Evolutionary conservation across 2,329 filamentous ascomycete species (phyloP).

Genomic region (Colletotrichum cuscutae): DNA sequence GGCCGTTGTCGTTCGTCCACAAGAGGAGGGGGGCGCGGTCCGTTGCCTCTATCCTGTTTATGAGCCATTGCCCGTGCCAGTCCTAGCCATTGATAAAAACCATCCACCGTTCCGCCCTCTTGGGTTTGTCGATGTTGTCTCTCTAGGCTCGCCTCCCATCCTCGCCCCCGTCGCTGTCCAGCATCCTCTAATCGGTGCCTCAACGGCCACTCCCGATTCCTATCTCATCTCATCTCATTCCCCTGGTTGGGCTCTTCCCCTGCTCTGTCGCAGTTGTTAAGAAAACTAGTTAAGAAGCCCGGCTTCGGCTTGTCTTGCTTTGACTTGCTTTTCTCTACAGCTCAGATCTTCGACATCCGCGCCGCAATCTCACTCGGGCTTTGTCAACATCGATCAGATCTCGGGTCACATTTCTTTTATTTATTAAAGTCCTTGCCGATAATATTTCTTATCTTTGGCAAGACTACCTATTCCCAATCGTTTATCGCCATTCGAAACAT

Average conservation of each 20-base stretch:
- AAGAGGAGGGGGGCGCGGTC: not conserved
- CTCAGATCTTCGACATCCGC: slow-evolving; percentile 3
- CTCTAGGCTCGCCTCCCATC: slow-evolving; percentile 14
- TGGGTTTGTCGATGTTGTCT: not conserved
- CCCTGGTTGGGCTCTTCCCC: not conserved
- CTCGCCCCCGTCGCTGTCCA: not conserved
- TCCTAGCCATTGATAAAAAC: slow-evolving; percentile 28
- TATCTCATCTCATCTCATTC: not conserved
- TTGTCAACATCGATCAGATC: not conserved
- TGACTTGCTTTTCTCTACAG: slow-evolving; percentile 13
- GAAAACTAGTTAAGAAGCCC: not conserved
- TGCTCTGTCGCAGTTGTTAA: not conserved
- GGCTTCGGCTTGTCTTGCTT: slow-evolving; percentile 13
- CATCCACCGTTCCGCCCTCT: slow-evolving; percentile 8
- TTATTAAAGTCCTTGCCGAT: not conserved
- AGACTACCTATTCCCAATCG: not conserved
- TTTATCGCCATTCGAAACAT: not conserved
- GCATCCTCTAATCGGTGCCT: not conserved
- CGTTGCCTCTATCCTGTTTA: not conserved
- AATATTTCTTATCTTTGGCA: not conserved
- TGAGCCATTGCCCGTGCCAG: not conserved
- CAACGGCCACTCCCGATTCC: not conserved
- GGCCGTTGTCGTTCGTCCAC: slow-evolving; percentile 4
- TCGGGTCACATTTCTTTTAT: not conserved
- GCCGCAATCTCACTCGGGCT: not conserved